Evolutionary conservation across 345 rosid species (phyloP).

Genomic region (Melastoma malabathricum): DNA sequence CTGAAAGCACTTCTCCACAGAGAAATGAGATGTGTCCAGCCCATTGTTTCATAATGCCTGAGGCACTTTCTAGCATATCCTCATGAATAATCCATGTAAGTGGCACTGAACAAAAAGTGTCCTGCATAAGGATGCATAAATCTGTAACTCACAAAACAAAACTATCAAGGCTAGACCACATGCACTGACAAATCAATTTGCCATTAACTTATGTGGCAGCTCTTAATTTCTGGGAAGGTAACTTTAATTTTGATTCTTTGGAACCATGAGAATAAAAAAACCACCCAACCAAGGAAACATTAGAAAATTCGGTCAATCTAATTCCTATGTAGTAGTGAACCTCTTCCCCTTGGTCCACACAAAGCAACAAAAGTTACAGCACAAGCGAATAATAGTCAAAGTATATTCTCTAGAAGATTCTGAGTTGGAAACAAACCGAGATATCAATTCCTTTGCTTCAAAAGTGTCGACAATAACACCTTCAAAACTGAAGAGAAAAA

Average conservation of each 20-base stretch:
- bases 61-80: slow-evolving; percentile 63
- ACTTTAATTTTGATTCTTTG: too few relatives aligned
- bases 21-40: slow-evolving; percentile 45
- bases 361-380: too few relatives aligned
- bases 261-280: too few relatives aligned
- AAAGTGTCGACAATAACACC: slow-evolving; percentile 73
- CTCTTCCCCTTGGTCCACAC: too few relatives aligned
- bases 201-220: too few relatives aligned
- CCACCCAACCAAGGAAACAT: too few relatives aligned
- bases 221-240: too few relatives aligned
- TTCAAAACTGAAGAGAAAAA: slow-evolving; percentile 51
- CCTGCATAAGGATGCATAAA: slow-evolving; percentile 97
- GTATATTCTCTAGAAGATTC: not conserved
- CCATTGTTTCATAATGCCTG: slow-evolving; percentile 50
- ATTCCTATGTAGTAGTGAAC: too few relatives aligned
- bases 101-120: slow-evolving; percentile 81
- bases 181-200: too few relatives aligned
- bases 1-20: slow-evolving; percentile 65
- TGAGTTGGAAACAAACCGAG: slow-evolving; percentile 33
- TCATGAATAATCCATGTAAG: slow-evolving; percentile 92
- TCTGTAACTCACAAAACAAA: slow-evolving; percentile 41
- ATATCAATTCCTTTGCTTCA: slow-evolving; percentile 67
- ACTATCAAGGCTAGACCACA: slow-evolving; percentile 10
- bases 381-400: too few relatives aligned
- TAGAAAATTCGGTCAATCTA: too few relatives aligned